These are phyloP conservation scores for Colletotrichum magnum DNA, from an alignment of 2,329 filamentous ascomycete genomes.

Conservation along the genomic window DNA sequence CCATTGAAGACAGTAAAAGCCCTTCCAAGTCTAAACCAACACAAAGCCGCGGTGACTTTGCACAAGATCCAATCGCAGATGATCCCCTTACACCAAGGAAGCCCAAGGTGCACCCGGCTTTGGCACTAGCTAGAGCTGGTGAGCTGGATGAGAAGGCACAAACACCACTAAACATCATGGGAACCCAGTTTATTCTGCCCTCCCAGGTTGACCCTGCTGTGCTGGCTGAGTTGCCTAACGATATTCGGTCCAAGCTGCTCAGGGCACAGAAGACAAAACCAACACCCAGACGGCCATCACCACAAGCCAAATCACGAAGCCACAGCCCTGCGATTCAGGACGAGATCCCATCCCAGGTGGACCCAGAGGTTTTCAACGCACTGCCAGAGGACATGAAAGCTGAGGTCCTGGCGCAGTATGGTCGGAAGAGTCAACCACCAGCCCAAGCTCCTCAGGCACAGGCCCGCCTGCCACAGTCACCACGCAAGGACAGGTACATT, in stretches of 20 bases:
- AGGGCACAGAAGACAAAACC: constrained; percentile 41
- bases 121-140: constrained; percentile 65
- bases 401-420: constrained; percentile 84
- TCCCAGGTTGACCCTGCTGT: constrained; percentile 86
- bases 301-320: constrained; percentile 54
- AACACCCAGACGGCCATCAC: constrained; percentile 47
- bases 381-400: constrained; percentile 88
- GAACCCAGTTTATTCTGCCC: constrained; percentile 94
- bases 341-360: constrained; percentile 82
- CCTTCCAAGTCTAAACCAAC: constrained; percentile 50
- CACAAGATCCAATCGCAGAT: constrained; percentile 68
- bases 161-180: constrained; percentile 81
- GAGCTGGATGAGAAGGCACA: constrained; percentile 70
- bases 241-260: constrained; percentile 81
- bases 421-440: constrained; percentile 47
- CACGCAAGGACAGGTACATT: constrained; percentile 68
- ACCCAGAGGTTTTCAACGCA: constrained; percentile 85
- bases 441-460: constrained; percentile 31
- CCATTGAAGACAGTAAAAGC: constrained; percentile 64
- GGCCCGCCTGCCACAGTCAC: constrained; percentile 61
- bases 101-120: constrained; percentile 67
- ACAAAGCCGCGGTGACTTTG: constrained; percentile 47
- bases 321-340: constrained; percentile 52
- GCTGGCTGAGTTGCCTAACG: constrained; percentile 84
- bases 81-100: constrained; percentile 68